Conservation (phyloP, 2,329 filamentous ascomycete species). For the Daldinia sp. region DNA sequence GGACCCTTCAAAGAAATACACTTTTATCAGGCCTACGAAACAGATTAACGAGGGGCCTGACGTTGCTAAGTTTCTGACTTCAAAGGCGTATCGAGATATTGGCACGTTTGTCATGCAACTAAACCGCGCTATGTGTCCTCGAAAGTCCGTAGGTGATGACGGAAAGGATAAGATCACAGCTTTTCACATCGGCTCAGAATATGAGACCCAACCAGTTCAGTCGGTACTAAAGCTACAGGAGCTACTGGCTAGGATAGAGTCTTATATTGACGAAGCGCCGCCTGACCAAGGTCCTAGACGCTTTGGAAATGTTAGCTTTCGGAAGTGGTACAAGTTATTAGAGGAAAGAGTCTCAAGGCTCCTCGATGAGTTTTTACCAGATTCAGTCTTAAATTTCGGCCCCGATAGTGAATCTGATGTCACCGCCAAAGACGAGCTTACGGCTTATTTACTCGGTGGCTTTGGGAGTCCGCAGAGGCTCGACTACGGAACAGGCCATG, state of each 20-base stretch:
- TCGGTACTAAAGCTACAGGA: constrained; percentile 73
- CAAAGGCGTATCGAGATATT: constrained; percentile 87
- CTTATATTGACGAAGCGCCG: constrained; percentile 80
- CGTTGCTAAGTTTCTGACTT: constrained; percentile 82
- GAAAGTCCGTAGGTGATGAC: constrained; percentile 59
- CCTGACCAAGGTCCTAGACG: constrained; percentile 87
- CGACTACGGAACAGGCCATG: constrained; percentile 97
- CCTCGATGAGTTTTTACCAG: constrained; percentile 67
- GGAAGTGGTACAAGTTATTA: constrained; percentile 81
- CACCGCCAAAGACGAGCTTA: constrained; percentile 74
- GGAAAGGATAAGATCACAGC: constrained; percentile 60
- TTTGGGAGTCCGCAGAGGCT: constrained; percentile 91
- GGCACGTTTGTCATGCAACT: constrained; percentile 90
- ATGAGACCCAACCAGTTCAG: constrained; percentile 59
- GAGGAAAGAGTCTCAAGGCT: constrained; percentile 69
- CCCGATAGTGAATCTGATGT: constrained; percentile 49
- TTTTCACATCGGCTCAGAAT: constrained; percentile 58
- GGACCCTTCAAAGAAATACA: constrained; percentile 61
- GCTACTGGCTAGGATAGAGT: constrained; percentile 73
- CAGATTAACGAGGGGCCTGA: constrained; percentile 87
- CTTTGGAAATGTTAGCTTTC: constrained; percentile 93
- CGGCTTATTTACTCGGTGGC: constrained; percentile 81
- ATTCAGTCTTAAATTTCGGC: constrained; percentile 49
- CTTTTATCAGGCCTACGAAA: constrained; percentile 78
- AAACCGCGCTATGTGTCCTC: constrained; percentile 86